These are phyloP conservation scores for Termitomyces sp. DNA, from an alignment of 768 basidiomycete genomes.

Conservation along the genomic window DNA sequence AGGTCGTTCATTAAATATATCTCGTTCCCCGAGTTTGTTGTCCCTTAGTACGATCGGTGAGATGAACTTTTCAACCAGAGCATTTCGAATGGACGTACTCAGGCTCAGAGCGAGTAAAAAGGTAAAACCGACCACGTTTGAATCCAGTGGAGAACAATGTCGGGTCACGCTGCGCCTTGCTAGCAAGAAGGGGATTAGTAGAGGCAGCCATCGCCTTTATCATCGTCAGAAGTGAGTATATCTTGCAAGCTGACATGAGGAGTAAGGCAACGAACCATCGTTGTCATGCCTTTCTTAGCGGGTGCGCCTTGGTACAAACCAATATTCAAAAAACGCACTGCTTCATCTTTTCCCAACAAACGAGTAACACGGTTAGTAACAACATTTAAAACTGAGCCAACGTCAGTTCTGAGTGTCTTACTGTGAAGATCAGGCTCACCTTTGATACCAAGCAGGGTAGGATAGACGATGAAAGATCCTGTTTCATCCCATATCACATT, in stretches of 20 bases:
- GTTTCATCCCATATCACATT: slow-evolving; percentile 98
- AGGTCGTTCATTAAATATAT: slow-evolving; percentile 97
- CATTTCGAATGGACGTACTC: slow-evolving; percentile 50
- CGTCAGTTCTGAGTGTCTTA: neutral
- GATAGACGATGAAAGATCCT: slow-evolving; percentile 90
- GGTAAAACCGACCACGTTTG: slow-evolving; percentile 89
- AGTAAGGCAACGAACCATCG: slow-evolving; percentile 51
- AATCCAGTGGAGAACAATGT: slow-evolving; percentile 91
- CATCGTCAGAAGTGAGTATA: slow-evolving; percentile 5
- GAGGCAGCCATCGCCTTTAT: slow-evolving; percentile 89
- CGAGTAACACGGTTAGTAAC: slow-evolving; percentile 90
- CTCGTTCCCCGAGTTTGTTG: slow-evolving; percentile 82
- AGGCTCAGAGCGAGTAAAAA: slow-evolving; percentile 88
- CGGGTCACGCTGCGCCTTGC: slow-evolving; percentile 80
- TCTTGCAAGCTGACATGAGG: neutral
- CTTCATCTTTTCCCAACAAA: slow-evolving; percentile 91
- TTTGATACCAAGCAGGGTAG: slow-evolving; percentile 92
- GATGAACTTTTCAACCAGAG: neutral
- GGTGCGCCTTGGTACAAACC: slow-evolving; percentile 93
- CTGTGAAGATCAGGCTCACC: slow-evolving; percentile 36
- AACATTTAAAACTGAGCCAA: slow-evolving; percentile 76
- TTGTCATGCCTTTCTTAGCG: slow-evolving; percentile 75
- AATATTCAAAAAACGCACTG: slow-evolving; percentile 83
- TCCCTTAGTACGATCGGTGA: slow-evolving; percentile 43
- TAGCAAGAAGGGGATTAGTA: slow-evolving; percentile 88